Base-by-base conservation (phyloP, 2,329 filamentous ascomycete species). In the Trichoderma pleuroti region DNA sequence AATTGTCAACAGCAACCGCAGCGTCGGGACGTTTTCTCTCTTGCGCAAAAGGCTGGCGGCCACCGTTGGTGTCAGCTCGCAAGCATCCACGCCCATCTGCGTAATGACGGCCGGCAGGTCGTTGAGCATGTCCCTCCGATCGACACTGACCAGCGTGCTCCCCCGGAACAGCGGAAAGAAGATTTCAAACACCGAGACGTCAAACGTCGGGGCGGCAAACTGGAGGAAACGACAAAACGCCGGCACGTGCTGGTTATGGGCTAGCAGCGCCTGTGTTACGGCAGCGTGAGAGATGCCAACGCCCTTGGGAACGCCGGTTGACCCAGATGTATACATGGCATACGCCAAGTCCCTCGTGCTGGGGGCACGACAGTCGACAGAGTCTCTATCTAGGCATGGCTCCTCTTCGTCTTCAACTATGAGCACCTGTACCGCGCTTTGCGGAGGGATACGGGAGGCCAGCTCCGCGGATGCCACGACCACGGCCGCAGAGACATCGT, bases 161-260 rank as follows among this genome's bases (percentile, higher is more conserved):
- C 92, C 92, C 70, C 93, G 86, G 72, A 90, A 91, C 18, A 94
- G 83, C 0, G 94, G 92, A 74, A 97, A 97, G 84, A 97, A 97
- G 8, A 97, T 94, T 78, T 98, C 94, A 78, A 98, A 98, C 7
- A 97, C 91, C 0, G 93, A 97, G 9, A 98, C 94, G 79, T 98
- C 94, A 78, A 98, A 98, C 0, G 94, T 97, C 1, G 94, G 93
- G 4, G 93, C 91, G 5, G 94, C 94, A 79, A 97, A 97, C 78
- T 98, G 94, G 1, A 98, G 86, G 78, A 98, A 97, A 59, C 93
- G 88, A 18, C 84, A 84, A 77, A 97, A 97, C 0, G 67, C 49
- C 2, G 94, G 94, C 52, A 98, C 90, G 75, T 94, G 89, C 60
- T 83, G 85, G 76, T 97, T 86, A 77, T 98, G 94, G 2, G 93